Base-by-base conservation (phyloP, 768 basidiomycete species). In the Epithele typhae region DNA sequence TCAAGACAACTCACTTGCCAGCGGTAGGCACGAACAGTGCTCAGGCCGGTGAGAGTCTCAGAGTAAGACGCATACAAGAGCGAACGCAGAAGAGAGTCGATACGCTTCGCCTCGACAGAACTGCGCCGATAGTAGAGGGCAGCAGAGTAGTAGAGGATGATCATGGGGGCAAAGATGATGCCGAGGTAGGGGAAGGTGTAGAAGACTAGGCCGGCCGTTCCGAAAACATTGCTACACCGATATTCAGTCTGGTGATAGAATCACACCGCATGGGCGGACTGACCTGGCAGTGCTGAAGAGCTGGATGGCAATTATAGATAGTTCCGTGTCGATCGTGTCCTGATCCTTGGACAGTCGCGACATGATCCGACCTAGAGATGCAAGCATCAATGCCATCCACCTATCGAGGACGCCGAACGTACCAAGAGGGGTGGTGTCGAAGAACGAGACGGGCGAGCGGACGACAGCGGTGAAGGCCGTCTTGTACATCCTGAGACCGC, bases 371-470 rank as follows among this genome's bases (percentile, higher is more conserved):
- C 81, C 82, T 81, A 21, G 9, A 17, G 1, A 25, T 42, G 17
- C 23, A 1, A 23, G 9, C 18, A 24, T 15, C 14, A n/a, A 35
- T 5, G 11, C 12, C 19, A 8, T 11, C 7, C 33, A 5, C 3
- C 19, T 14, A 4, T 24, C 2, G 22, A 2, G n/a, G 8, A 22
- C 25, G 8, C 17, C n/a, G n/a, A n/a, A 50, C 65, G 25, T 54
- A 79, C 81, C 81, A 58, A 82, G 73, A 1, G 82, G 82, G 0
- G 84, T 87, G 0, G 83, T 82, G 57, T 89, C 86, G 57, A 85
- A 87, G 67, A 86, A 87, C 3, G 80, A 75, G 0, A 72, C 60
- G 0, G 83, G 80, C 8, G 83, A 83, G 4, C 73, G 65, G 43
- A 90, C 57, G 4, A 90, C 81, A 12, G 71, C 69, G 5, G 51